Conservation (phyloP, 768 basidiomycete genomes). For the Sarcodon aspratus region DNA sequence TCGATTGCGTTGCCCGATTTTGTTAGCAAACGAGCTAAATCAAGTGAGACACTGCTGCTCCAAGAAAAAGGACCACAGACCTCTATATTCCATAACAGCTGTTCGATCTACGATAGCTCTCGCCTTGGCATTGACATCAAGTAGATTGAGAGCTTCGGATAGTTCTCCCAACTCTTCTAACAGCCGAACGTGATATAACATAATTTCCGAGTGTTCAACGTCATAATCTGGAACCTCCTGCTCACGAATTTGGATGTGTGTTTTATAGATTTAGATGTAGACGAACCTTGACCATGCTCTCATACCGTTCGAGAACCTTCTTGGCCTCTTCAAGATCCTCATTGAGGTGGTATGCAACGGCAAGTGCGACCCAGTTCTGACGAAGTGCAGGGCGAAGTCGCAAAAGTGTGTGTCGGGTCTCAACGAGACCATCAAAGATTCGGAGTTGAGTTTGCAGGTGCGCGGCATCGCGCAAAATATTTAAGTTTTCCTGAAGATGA, state of each 20-base stretch:
- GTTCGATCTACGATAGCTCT: constrained; percentile 62
- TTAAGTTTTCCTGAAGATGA: constrained; percentile 71
- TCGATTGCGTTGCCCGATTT: constrained; percentile 50
- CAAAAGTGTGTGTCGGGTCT: constrained; percentile 75
- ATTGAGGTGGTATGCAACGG: constrained; percentile 80
- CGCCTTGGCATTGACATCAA: constrained; percentile 55
- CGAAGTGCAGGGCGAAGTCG: constrained; percentile 72
- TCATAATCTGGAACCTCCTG: constrained; percentile 74
- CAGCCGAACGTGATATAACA: constrained; percentile 65
- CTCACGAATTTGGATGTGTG: constrained; percentile 5
- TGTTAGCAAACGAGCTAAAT: constrained; percentile 64
- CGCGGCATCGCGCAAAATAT: constrained; percentile 85
- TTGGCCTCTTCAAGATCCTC: constrained; percentile 62
- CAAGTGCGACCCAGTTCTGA: constrained; percentile 82
- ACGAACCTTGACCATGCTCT: constrained; percentile 56
- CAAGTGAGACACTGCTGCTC: constrained; percentile 4
- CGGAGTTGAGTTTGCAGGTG: constrained; percentile 84
- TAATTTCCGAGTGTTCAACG: constrained; percentile 72
- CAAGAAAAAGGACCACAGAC: constrained; percentile 20
- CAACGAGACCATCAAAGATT: constrained; percentile 64
- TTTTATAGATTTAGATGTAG: neutral
- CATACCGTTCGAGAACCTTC: constrained; percentile 63
- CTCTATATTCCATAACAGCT: constrained; percentile 56
- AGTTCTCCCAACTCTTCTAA: constrained; percentile 65
- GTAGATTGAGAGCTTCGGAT: constrained; percentile 44